Base-by-base conservation (phyloP, 805 yeast species). In the Lipomyces yamanashiensis region DNA sequence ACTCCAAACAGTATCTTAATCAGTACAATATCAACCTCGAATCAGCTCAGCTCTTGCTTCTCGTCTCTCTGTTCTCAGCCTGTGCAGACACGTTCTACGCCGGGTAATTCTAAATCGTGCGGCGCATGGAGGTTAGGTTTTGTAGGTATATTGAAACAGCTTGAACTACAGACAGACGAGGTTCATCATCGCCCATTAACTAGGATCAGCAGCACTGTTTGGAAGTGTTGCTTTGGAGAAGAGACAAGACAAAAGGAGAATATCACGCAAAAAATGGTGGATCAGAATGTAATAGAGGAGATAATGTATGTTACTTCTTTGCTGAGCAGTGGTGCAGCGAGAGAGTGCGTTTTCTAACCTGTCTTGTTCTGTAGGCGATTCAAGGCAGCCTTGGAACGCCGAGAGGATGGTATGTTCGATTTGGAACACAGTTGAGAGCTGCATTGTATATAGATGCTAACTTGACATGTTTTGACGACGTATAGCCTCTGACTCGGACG, bases 371-470 rank as follows among this genome's bases (percentile, higher is more conserved):
- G 9, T 23, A 73, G 76, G 52, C 72, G 73, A 36, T 71, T 76
- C 45, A 76, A 75, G 64, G 73, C 73, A 12, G 77, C 77, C 9
- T 66, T 76, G n/a, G 67, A 52, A 19, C 66, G 69, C 39, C 73
- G 70, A 1, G 73, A 62, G 15, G 78, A 74, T 54, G 75, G 71
- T 58, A 64, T 58, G 74, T 41, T 33, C 12, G 17, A 23, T 37
- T n/a, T 21, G 21, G 48, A 36, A 8, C n/a, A 21, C 9, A 40
- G 12, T n/a, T 59, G 10, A 9, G 51, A 39, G 33, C 39, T 55
- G 43, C 43, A 39, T 28, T 28, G 28, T 41, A 10, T 15, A 21
- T 13, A 40, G 9, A 3, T 37, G 47, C 10, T 43, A 49, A 17
- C 50, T 51, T 28, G 28, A 23, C 34, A 7, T 21, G 13, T 50